Conservation (phyloP, 2,329 filamentous ascomycete species). For the Rhynchosporium agropyri region DNA sequence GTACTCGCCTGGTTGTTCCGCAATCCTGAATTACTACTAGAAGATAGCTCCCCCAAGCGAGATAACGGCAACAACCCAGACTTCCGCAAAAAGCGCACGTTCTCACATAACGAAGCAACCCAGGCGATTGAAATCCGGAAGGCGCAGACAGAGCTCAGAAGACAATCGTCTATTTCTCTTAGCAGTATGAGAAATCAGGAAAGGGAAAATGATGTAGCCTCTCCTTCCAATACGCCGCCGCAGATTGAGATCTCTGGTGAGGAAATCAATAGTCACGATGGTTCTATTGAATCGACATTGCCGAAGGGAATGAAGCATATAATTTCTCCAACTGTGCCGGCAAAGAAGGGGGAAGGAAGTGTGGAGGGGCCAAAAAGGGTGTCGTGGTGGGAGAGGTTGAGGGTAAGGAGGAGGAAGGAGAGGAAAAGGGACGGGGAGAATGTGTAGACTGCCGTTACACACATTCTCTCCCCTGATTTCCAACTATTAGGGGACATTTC, state of each 20-base stretch:
- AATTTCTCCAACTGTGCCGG: neutral
- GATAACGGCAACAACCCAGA: conserved; percentile 6
- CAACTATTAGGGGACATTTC: no score
- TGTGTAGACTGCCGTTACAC: conserved; percentile 6
- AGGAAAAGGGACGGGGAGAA: neutral
- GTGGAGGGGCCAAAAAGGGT: neutral
- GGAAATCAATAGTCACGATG: neutral
- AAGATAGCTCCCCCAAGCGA: neutral
- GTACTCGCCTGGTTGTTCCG: conserved; percentile 20
- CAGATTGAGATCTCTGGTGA: conserved; percentile 9
- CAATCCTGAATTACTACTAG: conserved; percentile 1
- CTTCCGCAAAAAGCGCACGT: conserved; percentile 14
- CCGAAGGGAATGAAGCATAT: neutral
- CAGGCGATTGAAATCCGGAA: conserved; percentile 21
- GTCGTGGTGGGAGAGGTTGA: conserved; percentile 17
- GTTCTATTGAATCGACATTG: neutral
- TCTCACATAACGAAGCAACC: conserved; percentile 17
- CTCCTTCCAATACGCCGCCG: conserved; percentile 1
- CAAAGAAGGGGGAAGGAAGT: neutral
- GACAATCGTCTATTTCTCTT: conserved; percentile 3
- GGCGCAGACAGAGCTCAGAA: conserved; percentile 1
- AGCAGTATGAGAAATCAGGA: neutral
- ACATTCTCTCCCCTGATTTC: neutral
- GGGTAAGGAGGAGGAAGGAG: conserved; percentile 5
- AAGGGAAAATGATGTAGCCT: neutral